Base-by-base conservation (phyloP, 306 rosid species). In the Sphenostylis stenocarpa region DNA sequence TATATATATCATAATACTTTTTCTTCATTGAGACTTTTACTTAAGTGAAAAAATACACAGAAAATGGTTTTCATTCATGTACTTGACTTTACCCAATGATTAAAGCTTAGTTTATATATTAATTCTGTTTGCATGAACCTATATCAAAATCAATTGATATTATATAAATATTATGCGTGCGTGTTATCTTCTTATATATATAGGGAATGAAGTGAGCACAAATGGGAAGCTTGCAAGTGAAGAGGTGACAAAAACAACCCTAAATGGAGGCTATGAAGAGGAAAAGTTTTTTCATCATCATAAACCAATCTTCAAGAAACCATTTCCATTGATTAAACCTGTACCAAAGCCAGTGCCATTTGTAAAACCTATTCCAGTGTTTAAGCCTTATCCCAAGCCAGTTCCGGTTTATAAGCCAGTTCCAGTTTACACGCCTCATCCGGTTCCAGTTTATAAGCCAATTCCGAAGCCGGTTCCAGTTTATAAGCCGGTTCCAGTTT, bases 231-330 rank as follows among this genome's bases (percentile, higher is more conserved):
- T 31, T 29, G 80, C 1, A 24, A 41, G 52, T 4, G 65, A 45
- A 29, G 84, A 69, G 13, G 11, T 36, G 39, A 41, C 67, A 70
- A 80, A 75, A 48, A 24, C 72, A 39, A 51, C 31, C 3, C 72
- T 20, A 17, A 58, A 67, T 43, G 74, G 44, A n/a, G 69, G 57
- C 8, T 57, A 82, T 23, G 86, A 75, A 57, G 88, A 85, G 7
- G 84, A 48, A 48, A 85, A 85, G 24, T 85, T 85, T 41, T 73
- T 73, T 63, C 53, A 73, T 14, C 66, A 72, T 36, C 82, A 47
- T 3, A 70, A 70, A 67, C 67, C 75, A 41, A 1, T 52, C 9
- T 67, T 60, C 62, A 67, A 66, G 24, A 65, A 75, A 19, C 34
- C 45, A 3, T 49, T 13, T 41, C 24, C 47, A 0, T 3, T n/a